Evolutionary conservation across 345 rosid genomes (phyloP).

Genomic region (Camelina neglecta): DNA sequence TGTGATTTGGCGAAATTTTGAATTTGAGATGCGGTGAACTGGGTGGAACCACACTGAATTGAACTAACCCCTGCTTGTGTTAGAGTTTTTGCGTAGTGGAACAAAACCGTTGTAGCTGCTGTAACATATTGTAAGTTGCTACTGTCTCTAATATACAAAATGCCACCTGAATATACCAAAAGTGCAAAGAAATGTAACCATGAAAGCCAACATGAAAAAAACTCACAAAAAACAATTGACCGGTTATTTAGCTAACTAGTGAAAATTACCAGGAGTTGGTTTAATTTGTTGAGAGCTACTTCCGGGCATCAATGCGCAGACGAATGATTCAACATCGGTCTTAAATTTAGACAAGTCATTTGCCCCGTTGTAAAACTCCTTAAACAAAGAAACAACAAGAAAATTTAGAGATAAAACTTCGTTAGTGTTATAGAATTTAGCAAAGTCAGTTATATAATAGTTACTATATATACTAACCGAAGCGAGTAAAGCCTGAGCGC

Average conservation of each 20-base stretch:
- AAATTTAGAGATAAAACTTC: not conserved
- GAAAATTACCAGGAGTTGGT: constrained; percentile 68
- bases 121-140: constrained; percentile 82
- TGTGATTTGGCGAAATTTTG: constrained; percentile 70
- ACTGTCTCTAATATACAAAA: constrained; percentile 65
- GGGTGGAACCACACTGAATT: constrained; percentile 66
- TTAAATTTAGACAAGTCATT: constrained; percentile 60
- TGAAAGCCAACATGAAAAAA: not conserved
- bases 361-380: constrained; percentile 71
- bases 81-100: constrained; percentile 63
- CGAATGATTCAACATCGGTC: constrained; percentile 63
- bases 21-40: constrained; percentile 70
- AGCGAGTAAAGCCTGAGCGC: constrained; percentile 70
- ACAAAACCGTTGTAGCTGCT: constrained; percentile 61
- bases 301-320: constrained; percentile 81
- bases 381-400: not conserved
- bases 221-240: not conserved
- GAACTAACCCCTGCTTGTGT: constrained; percentile 46
- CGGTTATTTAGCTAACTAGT: not conserved
- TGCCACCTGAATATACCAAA: constrained; percentile 63
- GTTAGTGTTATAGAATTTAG: not conserved
- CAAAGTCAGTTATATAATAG: not conserved
- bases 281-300: constrained; percentile 70
- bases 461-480: constrained; percentile 46
- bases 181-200: not conserved